A percentile compares a stretch with the other conserved stretches of the same genome.
Conservation (phyloP, 371 early-diverging fungal genomes). For the Lichtheimia ramosa region DNA sequence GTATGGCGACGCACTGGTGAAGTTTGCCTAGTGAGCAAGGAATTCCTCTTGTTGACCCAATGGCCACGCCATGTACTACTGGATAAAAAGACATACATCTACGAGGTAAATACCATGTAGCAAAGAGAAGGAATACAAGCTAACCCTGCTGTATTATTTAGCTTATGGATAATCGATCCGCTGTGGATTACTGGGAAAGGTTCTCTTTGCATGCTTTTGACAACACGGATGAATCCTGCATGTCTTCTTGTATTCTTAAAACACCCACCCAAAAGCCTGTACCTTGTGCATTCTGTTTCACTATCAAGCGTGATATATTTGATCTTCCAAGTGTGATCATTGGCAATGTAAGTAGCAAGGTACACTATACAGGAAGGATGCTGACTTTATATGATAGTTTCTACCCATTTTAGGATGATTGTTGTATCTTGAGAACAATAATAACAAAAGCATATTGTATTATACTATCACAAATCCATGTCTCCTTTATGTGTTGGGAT, state of each 20-base stretch:
- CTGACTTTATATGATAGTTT: not conserved
- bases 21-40: conserved; percentile 88
- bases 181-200: conserved; percentile 91
- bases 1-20: conserved; percentile 94
- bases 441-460: no score
- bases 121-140: not conserved
- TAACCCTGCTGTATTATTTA: conserved; percentile 25
- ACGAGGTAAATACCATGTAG: conserved; percentile 51
- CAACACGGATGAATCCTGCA: conserved; percentile 80
- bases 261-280: conserved; percentile 66
- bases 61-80: conserved; percentile 82
- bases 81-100: conserved; percentile 74
- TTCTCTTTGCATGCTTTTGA: conserved; percentile 90
- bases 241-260: conserved; percentile 74
- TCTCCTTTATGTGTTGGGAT: no score
- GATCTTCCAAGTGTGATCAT: conserved; percentile 86
- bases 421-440: no score
- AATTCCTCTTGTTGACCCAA: conserved; percentile 85
- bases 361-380: not conserved
- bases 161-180: conserved; percentile 88
- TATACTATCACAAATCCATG: no score
- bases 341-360: conserved; percentile 60
- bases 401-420: not conserved
- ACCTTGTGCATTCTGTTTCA: conserved; percentile 88
- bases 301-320: conserved; percentile 90